Conservation (phyloP, 169 alveolate genomes). For the Plasmodium cynomolgi region DNA sequence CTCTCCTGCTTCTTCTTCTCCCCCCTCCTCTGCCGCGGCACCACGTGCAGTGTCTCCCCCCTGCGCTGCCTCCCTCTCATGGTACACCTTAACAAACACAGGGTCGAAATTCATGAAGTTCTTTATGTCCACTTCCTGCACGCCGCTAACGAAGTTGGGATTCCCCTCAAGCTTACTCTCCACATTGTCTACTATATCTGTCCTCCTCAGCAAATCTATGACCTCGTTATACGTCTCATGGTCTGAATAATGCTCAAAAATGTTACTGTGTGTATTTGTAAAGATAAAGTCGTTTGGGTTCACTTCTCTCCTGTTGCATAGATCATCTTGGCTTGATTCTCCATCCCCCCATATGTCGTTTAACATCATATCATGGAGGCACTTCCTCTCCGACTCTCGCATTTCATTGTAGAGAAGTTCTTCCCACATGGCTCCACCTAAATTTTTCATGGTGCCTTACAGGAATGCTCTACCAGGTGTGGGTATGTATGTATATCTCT, state of each 20-base stretch:
- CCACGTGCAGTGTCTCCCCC: not conserved
- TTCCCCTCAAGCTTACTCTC: constrained; percentile 12
- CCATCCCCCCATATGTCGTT: constrained; percentile 37
- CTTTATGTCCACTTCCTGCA: constrained; percentile 13
- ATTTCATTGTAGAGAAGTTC: constrained; percentile 20
- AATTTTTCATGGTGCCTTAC: not conserved
- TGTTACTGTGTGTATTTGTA: constrained; percentile 16
- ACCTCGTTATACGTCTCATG: constrained; percentile 25
- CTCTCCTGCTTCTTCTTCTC: not conserved
- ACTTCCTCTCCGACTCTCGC: constrained; percentile 25
- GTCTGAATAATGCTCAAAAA: constrained; percentile 33
- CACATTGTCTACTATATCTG: not conserved
- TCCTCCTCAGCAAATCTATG: not conserved
- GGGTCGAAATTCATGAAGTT: constrained; percentile 54
- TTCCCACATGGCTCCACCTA: not conserved
- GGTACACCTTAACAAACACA: constrained; percentile 46
- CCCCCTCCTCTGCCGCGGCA: not conserved
- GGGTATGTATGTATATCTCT: not conserved
- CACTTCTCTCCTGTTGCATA: not conserved
- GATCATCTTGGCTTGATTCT: not conserved
- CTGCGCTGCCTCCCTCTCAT: not conserved
- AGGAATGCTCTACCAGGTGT: not conserved
- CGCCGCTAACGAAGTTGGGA: constrained; percentile 33
- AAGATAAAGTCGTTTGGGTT: constrained; percentile 3
- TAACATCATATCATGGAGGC: constrained; percentile 41